phyloP scores from a whole-genome alignment of 768 basidiomycete genomes.

The Suillus weaverae region DNA sequence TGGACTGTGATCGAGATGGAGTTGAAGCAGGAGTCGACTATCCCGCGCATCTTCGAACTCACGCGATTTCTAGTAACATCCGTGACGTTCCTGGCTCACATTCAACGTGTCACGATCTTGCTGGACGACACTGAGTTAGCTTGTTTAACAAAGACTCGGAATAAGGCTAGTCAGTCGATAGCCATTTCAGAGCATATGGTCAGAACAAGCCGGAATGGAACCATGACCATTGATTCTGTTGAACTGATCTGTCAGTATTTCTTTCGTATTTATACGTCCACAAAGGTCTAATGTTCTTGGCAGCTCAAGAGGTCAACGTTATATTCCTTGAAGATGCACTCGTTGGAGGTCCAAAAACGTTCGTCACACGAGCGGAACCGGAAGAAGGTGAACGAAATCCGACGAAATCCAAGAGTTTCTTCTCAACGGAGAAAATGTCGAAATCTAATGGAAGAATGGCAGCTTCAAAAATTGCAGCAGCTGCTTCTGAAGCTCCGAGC shows the following conservation, averaged over 20 bases:
- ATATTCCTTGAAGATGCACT: neutral
- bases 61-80: constrained; percentile 47
- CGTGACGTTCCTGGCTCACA: constrained; percentile 48
- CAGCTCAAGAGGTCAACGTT: neutral
- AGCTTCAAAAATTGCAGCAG: neutral
- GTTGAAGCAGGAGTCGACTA: constrained; percentile 39
- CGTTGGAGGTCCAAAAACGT: neutral
- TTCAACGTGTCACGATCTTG: constrained; percentile 19
- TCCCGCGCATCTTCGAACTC: constrained; percentile 47
- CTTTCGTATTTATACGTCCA: neutral
- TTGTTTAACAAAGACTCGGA: neutral
- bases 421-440: neutral
- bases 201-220: neutral
- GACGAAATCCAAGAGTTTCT: neutral
- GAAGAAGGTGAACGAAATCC: constrained; percentile 5
- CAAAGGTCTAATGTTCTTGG: neutral
- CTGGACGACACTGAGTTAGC: neutral
- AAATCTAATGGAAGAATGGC: neutral
- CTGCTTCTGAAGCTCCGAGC: neutral
- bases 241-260: neutral
- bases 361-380: neutral
- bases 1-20: constrained; percentile 52
- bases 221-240: constrained; percentile 1
- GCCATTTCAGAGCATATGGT: neutral
- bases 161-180: neutral